These are phyloP conservation scores for Acmispon strigosus DNA, from an alignment of 306 rosid genomes.

Conservation along the genomic window DNA sequence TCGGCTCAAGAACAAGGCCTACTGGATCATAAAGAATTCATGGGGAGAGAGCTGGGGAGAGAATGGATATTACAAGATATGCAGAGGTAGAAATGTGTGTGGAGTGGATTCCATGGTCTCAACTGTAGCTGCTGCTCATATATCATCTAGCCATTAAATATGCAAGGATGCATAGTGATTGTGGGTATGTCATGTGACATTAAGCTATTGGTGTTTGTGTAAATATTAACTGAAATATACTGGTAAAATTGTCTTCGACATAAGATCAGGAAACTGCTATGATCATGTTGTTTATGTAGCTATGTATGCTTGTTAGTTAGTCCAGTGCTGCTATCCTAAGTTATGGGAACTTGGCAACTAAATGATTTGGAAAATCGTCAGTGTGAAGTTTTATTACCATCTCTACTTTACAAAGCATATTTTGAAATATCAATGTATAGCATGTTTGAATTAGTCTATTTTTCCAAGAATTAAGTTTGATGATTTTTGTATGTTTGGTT, in stretches of 20 bases:
- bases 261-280: conserved; percentile 12
- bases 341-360: conserved; percentile 3
- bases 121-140: conserved; percentile 52
- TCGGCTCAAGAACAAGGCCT: conserved; percentile 77
- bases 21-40: conserved; percentile 90
- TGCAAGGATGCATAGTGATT: neutral
- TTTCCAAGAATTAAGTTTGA: too few relatives aligned
- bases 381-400: neutral
- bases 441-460: too few relatives aligned
- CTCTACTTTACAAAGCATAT: neutral
- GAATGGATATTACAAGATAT: conserved; percentile 79
- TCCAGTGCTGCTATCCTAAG: neutral
- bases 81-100: conserved; percentile 69
- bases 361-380: neutral
- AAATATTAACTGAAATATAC: conserved; percentile 21
- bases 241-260: conserved; percentile 1
- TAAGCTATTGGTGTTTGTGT: conserved; percentile 21
- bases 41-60: conserved; percentile 96
- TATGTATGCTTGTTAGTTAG: conserved; percentile 1
- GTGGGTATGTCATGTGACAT: neutral
- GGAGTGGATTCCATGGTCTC: conserved; percentile 98
- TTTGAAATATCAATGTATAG: neutral
- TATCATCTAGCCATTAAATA: conserved; percentile 17
- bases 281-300: conserved; percentile 1
- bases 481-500: too few relatives aligned